phyloP scores from a whole-genome alignment of 176 grass and related monocot species.

The Poa annua region DNA sequence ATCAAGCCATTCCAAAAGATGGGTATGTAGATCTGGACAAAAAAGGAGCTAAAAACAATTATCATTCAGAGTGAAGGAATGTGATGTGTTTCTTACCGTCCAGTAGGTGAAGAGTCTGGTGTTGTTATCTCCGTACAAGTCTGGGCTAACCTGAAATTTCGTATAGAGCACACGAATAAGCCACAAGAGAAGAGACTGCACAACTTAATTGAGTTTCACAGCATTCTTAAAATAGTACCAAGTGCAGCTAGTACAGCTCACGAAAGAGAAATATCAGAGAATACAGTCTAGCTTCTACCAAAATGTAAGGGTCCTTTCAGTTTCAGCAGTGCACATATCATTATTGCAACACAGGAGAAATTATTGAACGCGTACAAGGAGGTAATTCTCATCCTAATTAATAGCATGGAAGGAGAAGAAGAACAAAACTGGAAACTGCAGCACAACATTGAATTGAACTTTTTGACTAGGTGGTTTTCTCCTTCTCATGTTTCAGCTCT shows the following conservation, averaged over 20 bases:
- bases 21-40: conserved; percentile 40
- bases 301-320: conserved; percentile 37
- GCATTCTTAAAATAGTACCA: conserved; percentile 29
- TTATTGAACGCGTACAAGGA: conserved; percentile 47
- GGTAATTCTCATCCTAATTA: conserved; percentile 40
- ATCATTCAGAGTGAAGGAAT: conserved; percentile 36
- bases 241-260: conserved; percentile 7
- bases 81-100: conserved; percentile 68
- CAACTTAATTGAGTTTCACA: neutral
- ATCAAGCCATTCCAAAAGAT: conserved; percentile 15
- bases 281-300: conserved; percentile 37
- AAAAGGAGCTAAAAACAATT: conserved; percentile 34
- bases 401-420: conserved; percentile 39
- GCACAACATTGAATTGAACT: conserved; percentile 56
- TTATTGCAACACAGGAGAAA: conserved; percentile 49
- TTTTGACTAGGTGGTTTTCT: conserved; percentile 33
- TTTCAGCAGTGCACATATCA: conserved; percentile 31
- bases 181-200: conserved; percentile 4
- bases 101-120: conserved; percentile 91
- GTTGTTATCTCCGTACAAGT: conserved; percentile 87
- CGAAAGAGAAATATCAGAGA: neutral
- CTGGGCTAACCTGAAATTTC: conserved; percentile 80
- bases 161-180: conserved; percentile 31
- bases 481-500: conserved; percentile 39
- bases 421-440: conserved; percentile 53